Evolutionary conservation across 495 filamentous ascomycete genomes (phyloP).

Genomic region (Neurospora sp.): DNA sequence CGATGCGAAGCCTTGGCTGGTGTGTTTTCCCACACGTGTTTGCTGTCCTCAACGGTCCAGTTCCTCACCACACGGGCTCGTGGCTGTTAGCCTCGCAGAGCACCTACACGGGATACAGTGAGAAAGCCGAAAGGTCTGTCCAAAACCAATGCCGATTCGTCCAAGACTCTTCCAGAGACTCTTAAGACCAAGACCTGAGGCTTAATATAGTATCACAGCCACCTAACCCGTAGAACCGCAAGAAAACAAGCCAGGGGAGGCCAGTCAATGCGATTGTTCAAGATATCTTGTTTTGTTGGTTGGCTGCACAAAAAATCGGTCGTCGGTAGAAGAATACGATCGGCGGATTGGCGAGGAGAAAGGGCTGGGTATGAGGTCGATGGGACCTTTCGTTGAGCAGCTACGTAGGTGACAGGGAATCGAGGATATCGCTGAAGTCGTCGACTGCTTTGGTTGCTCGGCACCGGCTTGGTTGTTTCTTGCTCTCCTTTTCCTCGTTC

Average conservation of each 20-base stretch:
- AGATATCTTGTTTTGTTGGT: background rate
- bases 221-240: background rate
- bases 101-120: background rate
- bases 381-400: background rate
- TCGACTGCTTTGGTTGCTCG: background rate
- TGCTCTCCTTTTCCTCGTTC: background rate
- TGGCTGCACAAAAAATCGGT: background rate
- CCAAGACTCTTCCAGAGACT: background rate
- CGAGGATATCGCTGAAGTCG: background rate
- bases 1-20: background rate
- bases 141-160: background rate
- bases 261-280: background rate
- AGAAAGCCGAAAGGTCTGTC: background rate
- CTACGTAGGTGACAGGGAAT: background rate
- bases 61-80: background rate
- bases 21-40: background rate
- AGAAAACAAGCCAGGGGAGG: background rate
- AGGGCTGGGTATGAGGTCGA: background rate
- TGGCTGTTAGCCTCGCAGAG: background rate
- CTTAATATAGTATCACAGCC: background rate
- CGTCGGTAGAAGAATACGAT: background rate
- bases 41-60: background rate
- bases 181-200: background rate
- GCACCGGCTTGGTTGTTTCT: background rate
- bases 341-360: background rate